Evolutionary conservation across 768 basidiomycete genomes (phyloP).

Genomic region (Lactifluus volemus): DNA sequence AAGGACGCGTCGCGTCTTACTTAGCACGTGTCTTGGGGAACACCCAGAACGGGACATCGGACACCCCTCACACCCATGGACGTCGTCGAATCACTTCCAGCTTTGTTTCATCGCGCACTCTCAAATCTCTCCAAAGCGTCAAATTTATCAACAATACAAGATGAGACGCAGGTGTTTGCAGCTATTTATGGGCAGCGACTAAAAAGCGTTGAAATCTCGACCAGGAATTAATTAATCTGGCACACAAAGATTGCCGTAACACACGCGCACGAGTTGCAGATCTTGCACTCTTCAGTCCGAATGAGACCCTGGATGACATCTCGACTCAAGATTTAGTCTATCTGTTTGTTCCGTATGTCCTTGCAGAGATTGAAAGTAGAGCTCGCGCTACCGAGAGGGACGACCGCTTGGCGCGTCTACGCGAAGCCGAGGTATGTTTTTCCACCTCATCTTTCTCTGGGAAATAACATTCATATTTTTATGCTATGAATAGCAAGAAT

Average conservation of each 20-base stretch:
- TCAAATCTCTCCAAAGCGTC: conserved; percentile 31
- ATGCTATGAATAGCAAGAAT: conserved; percentile 35
- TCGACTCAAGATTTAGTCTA: conserved; percentile 69
- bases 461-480: background rate
- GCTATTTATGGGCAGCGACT: background rate
- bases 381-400: conserved; percentile 45
- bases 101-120: conserved; percentile 35
- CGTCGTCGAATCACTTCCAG: conserved; percentile 26
- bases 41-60: background rate
- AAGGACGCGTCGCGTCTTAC: background rate
- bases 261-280: conserved; percentile 46
- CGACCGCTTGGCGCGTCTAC: conserved; percentile 49
- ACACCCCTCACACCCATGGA: conserved; percentile 13
- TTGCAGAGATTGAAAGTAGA: conserved; percentile 57
- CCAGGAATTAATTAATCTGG: conserved; percentile 51
- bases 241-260: conserved; percentile 46
- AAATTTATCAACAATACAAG: conserved; percentile 33
- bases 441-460: background rate
- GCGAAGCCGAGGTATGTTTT: conserved; percentile 46
- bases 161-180: conserved; percentile 36
- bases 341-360: conserved; percentile 60
- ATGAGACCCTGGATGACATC: conserved; percentile 78
- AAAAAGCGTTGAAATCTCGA: background rate
- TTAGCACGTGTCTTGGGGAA: background rate
- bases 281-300: conserved; percentile 72